Evolutionary conservation across 2,329 filamentous ascomycete species (phyloP).

Genomic region (Talaromyces sp.): DNA sequence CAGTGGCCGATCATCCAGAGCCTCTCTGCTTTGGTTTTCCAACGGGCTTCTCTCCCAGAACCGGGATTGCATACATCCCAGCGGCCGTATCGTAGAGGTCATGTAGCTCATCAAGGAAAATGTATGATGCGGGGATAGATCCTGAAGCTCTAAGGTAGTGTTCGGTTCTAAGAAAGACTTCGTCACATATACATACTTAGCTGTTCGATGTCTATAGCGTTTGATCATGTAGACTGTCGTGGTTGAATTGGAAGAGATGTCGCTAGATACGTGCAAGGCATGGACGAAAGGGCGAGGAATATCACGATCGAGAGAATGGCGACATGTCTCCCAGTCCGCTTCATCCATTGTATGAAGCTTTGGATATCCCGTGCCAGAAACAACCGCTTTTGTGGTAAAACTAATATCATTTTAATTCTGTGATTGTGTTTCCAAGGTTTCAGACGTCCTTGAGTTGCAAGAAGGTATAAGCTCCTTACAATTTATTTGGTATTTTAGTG

Average conservation of each 20-base stretch:
- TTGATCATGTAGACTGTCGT: not conserved
- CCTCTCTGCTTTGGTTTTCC: not conserved
- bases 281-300: not conserved
- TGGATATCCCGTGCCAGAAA: not conserved
- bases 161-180: not conserved
- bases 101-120: not conserved
- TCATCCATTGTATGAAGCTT: not conserved
- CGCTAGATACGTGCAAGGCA: not conserved
- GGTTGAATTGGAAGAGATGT: not conserved
- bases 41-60: not conserved
- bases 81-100: not conserved
- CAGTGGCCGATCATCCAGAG: not conserved
- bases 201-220: not conserved
- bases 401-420: not conserved
- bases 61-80: not conserved
- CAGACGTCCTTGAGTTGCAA: not conserved
- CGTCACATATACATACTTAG: not conserved
- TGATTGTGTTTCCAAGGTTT: not conserved
- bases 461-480: not conserved
- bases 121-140: not conserved
- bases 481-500: not conserved
- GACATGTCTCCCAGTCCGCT: conserved; percentile 2
- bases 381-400: not conserved
- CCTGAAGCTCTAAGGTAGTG: not conserved
- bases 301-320: not conserved